Base-by-base conservation (phyloP, 2,329 filamentous ascomycete genomes). In the Penicillium sp. region DNA sequence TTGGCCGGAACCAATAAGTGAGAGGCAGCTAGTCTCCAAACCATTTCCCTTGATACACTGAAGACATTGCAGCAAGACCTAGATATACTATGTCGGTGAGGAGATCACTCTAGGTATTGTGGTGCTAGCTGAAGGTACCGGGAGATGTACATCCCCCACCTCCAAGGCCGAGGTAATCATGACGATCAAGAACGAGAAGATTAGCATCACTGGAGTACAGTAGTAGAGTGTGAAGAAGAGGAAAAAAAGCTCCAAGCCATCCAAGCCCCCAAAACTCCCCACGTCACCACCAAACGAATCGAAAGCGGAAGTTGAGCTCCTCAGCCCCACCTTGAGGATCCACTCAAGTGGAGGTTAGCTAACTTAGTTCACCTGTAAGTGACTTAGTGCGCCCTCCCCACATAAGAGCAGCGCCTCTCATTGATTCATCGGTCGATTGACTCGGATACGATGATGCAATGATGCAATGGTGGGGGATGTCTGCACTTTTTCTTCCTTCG, bases 401-500 rank as follows among this genome's bases (percentile, higher is more conserved):
- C 45, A 26, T 50, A 56, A 42, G 53, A 44, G 44, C 53, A 42
- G 33, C 58, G 47, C 35, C 38, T 60, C 54, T 65, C 65, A 59
- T 65, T 67, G 63, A 67, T 67, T 67, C 65, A 67, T 67, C 53
- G 53, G 17, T 56, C 59, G 59, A 67, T 63, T 51, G 56, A 58
- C 53, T 60, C 47, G 47, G 40, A 2, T 37, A n/a, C 38, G 62
- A 70, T 70, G 68, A 70, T 70, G 68, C 67, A 70, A 70, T 70
- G 60, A 37, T 37, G 35, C 35, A 13, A 15, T 37, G 49, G 58
- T 9, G 30, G 12, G 30, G 6, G 53, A 9, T 19, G 9, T 51
- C 38, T 30, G 8, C 44, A 24, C 30, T 33, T 33, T 42, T 47
- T 49, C 28, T 15, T 30, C 56, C 65, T 62, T 62, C 66, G 59